A percentile compares a stretch with the other conserved stretches of the same genome.
These are phyloP conservation scores for Pascua sp. DNA, from an alignment of 1,284 basidiomycete species.

Conservation along the genomic window DNA sequence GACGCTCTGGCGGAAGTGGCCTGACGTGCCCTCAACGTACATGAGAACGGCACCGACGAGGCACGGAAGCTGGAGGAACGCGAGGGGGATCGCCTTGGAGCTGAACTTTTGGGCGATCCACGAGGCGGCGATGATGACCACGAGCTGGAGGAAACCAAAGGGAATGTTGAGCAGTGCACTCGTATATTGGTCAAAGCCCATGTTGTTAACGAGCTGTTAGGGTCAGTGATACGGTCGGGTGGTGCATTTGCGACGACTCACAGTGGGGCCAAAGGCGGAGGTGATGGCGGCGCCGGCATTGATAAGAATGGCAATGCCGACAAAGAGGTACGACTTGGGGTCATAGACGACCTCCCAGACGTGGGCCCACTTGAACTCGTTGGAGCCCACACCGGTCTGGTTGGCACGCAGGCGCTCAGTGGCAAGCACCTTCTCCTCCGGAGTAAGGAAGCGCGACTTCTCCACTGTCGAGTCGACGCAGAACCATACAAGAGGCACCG, in stretches of 20 bases:
- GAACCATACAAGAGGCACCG: constrained; percentile 55
- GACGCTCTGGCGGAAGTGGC: neutral
- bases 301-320: constrained; percentile 28
- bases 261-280: constrained; percentile 5
- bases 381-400: constrained; percentile 25
- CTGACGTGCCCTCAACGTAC: constrained; percentile 11
- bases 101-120: constrained; percentile 29
- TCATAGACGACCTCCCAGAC: constrained; percentile 25
- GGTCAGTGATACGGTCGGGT: neutral
- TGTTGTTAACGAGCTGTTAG: neutral
- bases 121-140: constrained; percentile 27
- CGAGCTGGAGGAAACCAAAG: constrained; percentile 25
- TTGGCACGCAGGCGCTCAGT: constrained; percentile 41
- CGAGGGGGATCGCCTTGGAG: constrained; percentile 28
- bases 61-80: constrained; percentile 16
- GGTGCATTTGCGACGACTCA: neutral
- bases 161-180: constrained; percentile 26
- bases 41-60: constrained; percentile 26
- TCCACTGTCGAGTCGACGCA: constrained; percentile 39
- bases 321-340: constrained; percentile 25
- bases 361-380: constrained; percentile 23
- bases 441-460: constrained; percentile 43
- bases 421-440: constrained; percentile 43
- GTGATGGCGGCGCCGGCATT: constrained; percentile 40
- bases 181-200: constrained; percentile 9